Evolutionary conservation across 805 yeast genomes (phyloP).

Genomic region (Nakazawaea pomicola): DNA sequence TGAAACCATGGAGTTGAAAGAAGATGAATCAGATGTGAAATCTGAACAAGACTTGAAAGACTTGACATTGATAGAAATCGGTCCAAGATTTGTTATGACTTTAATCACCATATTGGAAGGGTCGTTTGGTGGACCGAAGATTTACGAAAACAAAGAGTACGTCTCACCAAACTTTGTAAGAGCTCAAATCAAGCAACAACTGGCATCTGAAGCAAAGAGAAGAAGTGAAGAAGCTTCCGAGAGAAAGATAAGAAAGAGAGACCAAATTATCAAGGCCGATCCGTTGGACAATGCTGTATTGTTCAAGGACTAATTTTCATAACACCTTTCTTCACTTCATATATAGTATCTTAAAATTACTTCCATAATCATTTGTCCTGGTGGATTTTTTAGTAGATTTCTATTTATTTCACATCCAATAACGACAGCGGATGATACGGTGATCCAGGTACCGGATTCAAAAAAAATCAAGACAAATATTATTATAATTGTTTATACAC

Average conservation of each 20-base stretch:
- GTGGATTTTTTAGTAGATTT: no score
- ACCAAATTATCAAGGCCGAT: slow-evolving; percentile 67
- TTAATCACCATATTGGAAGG: slow-evolving; percentile 91
- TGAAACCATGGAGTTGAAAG: slow-evolving; percentile 55
- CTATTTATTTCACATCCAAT: no score
- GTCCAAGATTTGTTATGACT: slow-evolving; percentile 93
- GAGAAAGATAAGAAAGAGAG: slow-evolving; percentile 71
- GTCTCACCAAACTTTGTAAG: slow-evolving; percentile 94
- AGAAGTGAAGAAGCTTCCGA: slow-evolving; percentile 78
- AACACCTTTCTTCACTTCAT: background rate
- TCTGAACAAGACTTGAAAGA: slow-evolving; percentile 41
- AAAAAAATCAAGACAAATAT: no score
- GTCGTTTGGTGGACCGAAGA: slow-evolving; percentile 95
- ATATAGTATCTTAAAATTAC: background rate
- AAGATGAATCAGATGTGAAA: slow-evolving; percentile 28
- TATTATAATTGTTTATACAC: no score
- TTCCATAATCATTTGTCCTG: no score
- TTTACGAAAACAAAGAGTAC: slow-evolving; percentile 93
- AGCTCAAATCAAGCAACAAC: slow-evolving; percentile 76
- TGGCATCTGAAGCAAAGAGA: slow-evolving; percentile 71
- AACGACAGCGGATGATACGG: no score
- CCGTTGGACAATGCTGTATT: slow-evolving; percentile 77
- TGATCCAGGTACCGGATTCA: no score
- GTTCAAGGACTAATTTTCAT: slow-evolving; percentile 43
- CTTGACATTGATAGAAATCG: slow-evolving; percentile 84